These are phyloP conservation scores for Cordia subcordata DNA, from an alignment of 257 asterid genomes.

Conservation along the genomic window DNA sequence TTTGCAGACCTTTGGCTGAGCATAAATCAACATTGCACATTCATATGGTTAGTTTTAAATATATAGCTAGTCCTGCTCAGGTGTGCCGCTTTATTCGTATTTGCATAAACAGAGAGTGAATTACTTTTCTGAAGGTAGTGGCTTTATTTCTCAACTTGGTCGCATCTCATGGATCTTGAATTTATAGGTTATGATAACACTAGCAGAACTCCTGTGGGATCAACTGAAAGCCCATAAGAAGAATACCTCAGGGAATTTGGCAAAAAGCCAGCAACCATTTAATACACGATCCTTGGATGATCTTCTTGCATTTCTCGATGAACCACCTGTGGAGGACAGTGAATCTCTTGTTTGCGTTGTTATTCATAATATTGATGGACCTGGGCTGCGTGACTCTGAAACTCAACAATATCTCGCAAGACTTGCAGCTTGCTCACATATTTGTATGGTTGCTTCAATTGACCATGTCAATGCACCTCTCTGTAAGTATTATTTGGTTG, in stretches of 20 bases:
- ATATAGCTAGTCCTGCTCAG: no score
- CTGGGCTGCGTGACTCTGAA: constrained; percentile 78
- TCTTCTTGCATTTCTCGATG: constrained; percentile 64
- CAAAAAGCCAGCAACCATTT: constrained; percentile 59
- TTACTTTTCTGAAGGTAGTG: not conserved
- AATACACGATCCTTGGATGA: constrained; percentile 73
- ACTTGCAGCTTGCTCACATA: constrained; percentile 78
- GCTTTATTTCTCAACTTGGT: constrained; percentile 10
- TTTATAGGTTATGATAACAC: constrained; percentile 61
- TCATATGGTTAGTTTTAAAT: no score
- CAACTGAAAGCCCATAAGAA: constrained; percentile 54
- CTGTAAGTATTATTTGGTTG: constrained; percentile 47
- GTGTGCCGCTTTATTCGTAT: no score
- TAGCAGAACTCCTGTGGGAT: constrained; percentile 84
- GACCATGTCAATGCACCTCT: constrained; percentile 90
- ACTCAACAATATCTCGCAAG: constrained; percentile 78
- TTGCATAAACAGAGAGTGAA: no score
- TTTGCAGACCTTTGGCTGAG: no score
- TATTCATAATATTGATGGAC: constrained; percentile 87
- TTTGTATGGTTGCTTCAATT: constrained; percentile 77
- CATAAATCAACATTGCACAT: no score
- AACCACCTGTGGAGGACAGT: constrained; percentile 42
- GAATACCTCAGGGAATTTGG: constrained; percentile 25
- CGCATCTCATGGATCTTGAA: constrained; percentile 12
- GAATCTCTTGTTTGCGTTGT: constrained; percentile 62